phyloP scores from a whole-genome alignment of 495 filamentous ascomycete genomes.

The Chaetomium cochliodes region DNA sequence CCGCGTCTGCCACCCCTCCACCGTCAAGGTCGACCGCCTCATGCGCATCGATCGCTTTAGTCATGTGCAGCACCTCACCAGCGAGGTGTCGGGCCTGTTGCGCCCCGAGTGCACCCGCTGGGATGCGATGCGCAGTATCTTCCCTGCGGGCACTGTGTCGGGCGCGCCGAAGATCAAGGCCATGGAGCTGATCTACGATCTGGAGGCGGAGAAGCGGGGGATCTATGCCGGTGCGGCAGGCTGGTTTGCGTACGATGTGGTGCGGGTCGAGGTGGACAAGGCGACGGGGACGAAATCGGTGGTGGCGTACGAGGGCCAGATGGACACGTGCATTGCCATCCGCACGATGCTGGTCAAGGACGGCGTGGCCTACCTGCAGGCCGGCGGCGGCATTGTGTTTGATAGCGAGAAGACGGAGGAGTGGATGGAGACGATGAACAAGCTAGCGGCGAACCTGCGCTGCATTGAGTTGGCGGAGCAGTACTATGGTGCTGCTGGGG shows the following conservation, averaged over 20 bases:
- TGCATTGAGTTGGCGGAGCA: constrained; percentile 83
- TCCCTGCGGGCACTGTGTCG: constrained; percentile 90
- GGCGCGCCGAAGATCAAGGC: constrained; percentile 94
- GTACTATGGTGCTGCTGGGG: constrained; percentile 50
- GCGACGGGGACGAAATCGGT: constrained; percentile 25
- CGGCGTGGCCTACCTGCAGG: constrained; percentile 86
- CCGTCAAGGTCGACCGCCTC: constrained; percentile 82
- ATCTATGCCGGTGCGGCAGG: constrained; percentile 97
- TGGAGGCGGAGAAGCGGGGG: constrained; percentile 90
- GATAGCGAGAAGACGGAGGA: constrained; percentile 93
- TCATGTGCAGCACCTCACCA: constrained; percentile 95
- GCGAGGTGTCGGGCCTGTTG: constrained; percentile 86
- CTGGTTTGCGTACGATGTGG: constrained; percentile 72
- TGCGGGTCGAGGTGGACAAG: constrained; percentile 42
- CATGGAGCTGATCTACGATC: constrained; percentile 94
- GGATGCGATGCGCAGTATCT: constrained; percentile 93
- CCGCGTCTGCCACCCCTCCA: constrained; percentile 86
- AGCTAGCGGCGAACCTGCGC: constrained; percentile 81
- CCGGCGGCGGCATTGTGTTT: constrained; percentile 96
- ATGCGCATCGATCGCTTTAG: constrained; percentile 97
- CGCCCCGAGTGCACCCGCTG: constrained; percentile 83
- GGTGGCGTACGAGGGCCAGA: constrained; percentile 64
- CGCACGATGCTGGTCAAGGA: constrained; percentile 95
- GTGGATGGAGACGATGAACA: constrained; percentile 96
- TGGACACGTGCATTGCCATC: constrained; percentile 99